Conservation (phyloP, 768 basidiomycete species). For the Tulasnella sp. region DNA sequence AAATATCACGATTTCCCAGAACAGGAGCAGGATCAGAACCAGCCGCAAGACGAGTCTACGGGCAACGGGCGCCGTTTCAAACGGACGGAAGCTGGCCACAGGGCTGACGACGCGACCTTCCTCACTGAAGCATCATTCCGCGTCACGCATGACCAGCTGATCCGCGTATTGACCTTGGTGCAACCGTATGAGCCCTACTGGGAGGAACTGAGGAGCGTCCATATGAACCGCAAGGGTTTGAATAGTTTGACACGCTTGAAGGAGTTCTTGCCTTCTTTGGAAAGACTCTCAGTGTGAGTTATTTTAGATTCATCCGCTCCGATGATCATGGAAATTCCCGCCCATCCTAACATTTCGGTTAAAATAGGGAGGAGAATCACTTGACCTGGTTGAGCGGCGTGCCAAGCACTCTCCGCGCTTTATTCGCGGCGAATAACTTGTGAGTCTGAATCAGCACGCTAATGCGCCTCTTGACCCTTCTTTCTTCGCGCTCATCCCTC, state of each 20-base stretch:
- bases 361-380: conserved; percentile 54
- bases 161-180: conserved; percentile 87
- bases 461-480: not conserved
- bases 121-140: conserved; percentile 96
- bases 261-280: conserved; percentile 79
- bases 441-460: conserved; percentile 28
- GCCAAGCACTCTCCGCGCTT: conserved; percentile 56
- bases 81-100: conserved; percentile 25
- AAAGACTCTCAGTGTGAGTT: conserved; percentile 64
- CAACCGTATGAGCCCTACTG: conserved; percentile 92
- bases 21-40: too few relatives aligned
- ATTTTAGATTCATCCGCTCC: not conserved
- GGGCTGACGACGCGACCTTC: conserved; percentile 45
- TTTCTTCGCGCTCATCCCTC: not conserved
- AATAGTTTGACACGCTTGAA: conserved; percentile 78
- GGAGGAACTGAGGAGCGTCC: conserved; percentile 67
- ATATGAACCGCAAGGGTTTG: conserved; percentile 58
- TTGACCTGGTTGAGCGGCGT: conserved; percentile 73
- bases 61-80: too few relatives aligned
- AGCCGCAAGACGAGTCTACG: too few relatives aligned
- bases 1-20: not conserved
- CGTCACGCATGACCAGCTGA: conserved; percentile 81
- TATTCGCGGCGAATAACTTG: conserved; percentile 69
- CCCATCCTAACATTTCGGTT: not conserved
- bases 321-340: too few relatives aligned